phyloP scores from a whole-genome alignment of 2,329 filamentous ascomycete genomes.

The Xylariomycetidae sp. region DNA sequence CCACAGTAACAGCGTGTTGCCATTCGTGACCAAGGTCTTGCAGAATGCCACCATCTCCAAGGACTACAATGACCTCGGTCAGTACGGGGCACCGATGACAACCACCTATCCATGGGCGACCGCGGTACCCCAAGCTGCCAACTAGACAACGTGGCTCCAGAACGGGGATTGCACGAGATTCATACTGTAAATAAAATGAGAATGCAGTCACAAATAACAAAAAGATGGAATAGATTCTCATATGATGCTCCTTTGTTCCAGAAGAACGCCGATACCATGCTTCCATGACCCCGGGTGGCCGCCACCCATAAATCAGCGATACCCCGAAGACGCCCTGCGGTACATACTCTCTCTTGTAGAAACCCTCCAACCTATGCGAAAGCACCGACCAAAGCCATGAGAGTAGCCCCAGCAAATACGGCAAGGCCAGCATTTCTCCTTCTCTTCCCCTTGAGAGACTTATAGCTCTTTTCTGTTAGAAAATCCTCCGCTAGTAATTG shows the following conservation, averaged over 20 bases:
- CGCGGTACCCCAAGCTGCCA: conserved; percentile 32
- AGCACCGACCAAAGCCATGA: conserved; percentile 70
- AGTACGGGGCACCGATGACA: conserved; percentile 39
- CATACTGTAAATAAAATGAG: no score
- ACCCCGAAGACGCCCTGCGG: no score
- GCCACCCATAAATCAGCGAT: no score
- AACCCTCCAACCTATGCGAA: no score
- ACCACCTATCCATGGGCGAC: conserved; percentile 42
- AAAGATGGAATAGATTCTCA: conserved; percentile 7
- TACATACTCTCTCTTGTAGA: no score
- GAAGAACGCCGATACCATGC: conserved; percentile 12
- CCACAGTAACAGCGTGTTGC: conserved; percentile 37
- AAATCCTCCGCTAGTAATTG: conserved; percentile 85
- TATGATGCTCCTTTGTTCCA: conserved; percentile 5
- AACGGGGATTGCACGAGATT: no score
- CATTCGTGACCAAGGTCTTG: conserved; percentile 43
- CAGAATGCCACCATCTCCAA: conserved; percentile 40
- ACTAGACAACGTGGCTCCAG: no score
- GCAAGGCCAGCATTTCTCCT: conserved; percentile 59
- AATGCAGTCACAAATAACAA: no score
- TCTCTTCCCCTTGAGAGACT: conserved; percentile 55
- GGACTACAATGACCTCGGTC: conserved; percentile 40
- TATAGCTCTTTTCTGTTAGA: conserved; percentile 69
- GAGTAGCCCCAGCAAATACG: conserved; percentile 58
- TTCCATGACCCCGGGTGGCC: conserved; percentile 4